phyloP scores from a whole-genome alignment of 2,329 filamentous ascomycete genomes.

The Pyrenophora graminea region DNA sequence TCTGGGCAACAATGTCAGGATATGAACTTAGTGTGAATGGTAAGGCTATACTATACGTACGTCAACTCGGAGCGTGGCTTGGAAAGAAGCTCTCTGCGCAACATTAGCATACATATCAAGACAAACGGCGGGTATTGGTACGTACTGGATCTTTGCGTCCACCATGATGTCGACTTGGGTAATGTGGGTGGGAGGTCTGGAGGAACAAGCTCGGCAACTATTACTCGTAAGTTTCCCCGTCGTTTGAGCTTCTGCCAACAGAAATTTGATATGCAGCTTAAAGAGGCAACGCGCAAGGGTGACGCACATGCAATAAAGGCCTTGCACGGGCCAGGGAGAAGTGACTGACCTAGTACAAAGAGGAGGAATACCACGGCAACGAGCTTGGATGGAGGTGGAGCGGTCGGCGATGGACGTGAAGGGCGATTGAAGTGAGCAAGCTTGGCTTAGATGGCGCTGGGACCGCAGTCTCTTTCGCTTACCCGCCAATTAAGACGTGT shows the following conservation, averaged over 20 bases:
- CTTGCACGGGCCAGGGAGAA: conserved; percentile 27
- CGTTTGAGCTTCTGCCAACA: conserved; percentile 23
- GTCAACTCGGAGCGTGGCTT: conserved; percentile 91
- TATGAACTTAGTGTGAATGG: background rate
- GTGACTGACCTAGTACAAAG: conserved; percentile 26
- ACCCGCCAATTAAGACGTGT: conserved; percentile 33
- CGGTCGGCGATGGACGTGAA: conserved; percentile 25
- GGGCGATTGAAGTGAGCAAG: conserved; percentile 32
- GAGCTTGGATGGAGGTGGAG: conserved; percentile 31
- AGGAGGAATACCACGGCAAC: conserved; percentile 35
- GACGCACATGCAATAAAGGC: conserved; percentile 14
- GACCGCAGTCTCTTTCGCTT: conserved; percentile 22
- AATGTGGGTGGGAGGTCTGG: background rate
- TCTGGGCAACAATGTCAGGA: conserved; percentile 52
- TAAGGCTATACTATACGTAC: conserved; percentile 58
- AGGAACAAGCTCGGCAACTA: conserved; percentile 4
- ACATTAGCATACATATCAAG: conserved; percentile 27
- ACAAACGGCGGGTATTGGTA: background rate
- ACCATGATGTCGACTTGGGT: conserved; percentile 26
- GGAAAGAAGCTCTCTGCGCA: conserved; percentile 77
- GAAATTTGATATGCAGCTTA: conserved; percentile 19
- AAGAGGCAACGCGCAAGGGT: conserved; percentile 14
- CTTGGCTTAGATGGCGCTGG: conserved; percentile 18
- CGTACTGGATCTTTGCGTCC: conserved; percentile 53
- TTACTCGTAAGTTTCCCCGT: conserved; percentile 26